Percentiles rank a stretch among this genome's conserved stretches.
Conservation (phyloP, 1,284 basidiomycete species). For the Fistulina hepatica region DNA sequence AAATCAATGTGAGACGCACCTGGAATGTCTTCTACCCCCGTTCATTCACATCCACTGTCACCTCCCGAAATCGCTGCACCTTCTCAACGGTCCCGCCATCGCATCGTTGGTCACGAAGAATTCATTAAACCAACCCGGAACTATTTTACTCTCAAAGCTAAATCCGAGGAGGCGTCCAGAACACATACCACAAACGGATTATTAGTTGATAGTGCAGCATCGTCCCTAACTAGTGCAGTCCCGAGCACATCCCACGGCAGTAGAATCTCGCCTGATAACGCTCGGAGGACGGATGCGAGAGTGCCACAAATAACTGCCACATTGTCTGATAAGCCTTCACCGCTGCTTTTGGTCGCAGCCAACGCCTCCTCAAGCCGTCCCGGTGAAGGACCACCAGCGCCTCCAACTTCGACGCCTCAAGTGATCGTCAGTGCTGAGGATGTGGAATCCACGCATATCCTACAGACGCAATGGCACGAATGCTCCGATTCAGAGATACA, state of each 20-base stretch:
- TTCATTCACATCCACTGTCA: conserved; percentile 55
- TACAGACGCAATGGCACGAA: conserved; percentile 58
- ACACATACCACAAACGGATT: conserved; percentile 16
- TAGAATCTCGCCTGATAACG: conserved; percentile 15
- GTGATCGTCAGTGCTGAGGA: conserved; percentile 25
- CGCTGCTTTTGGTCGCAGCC: conserved; percentile 49
- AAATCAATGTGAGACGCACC: no score
- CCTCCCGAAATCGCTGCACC: conserved; percentile 40
- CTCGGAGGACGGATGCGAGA: conserved; percentile 23
- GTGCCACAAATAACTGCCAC: no score
- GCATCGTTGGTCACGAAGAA: conserved; percentile 19
- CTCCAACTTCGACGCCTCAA: conserved; percentile 17
- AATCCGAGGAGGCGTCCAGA: conserved; percentile 35
- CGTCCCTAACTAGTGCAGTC: conserved; percentile 41
- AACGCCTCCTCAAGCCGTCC: no score
- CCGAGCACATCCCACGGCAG: conserved; percentile 23
- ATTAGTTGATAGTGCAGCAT: conserved; percentile 47
- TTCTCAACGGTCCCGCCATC: conserved; percentile 27
- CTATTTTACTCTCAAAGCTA: conserved; percentile 52
- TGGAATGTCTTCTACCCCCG: conserved; percentile 36
- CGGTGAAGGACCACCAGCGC: conserved; percentile 11
- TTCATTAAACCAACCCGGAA: conserved; percentile 24
- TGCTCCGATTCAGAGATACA: conserved; percentile 63
- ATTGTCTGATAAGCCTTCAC: conserved; percentile 24
- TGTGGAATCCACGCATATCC: conserved; percentile 30